A percentile compares a stretch with the other conserved stretches of the same genome.
These are phyloP conservation scores for Euphorbia lathyris DNA, from an alignment of 345 rosid species.

Conservation along the genomic window DNA sequence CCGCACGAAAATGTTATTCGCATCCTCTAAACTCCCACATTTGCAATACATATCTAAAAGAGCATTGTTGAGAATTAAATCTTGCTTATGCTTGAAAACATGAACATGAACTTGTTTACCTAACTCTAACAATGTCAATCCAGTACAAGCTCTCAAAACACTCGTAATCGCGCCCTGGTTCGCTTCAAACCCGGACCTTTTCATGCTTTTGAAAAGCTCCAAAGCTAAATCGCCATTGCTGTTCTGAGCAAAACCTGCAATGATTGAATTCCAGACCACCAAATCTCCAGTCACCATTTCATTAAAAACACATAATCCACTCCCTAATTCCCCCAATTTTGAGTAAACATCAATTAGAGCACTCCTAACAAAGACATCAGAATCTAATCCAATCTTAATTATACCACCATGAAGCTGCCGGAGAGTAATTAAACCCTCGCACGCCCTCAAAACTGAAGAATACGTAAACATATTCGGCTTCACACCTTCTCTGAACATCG, in stretches of 20 bases:
- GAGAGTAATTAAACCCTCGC: slow-evolving; percentile 34
- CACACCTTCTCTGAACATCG: slow-evolving; percentile 56
- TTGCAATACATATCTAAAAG: slow-evolving; percentile 77
- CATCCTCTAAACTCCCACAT: slow-evolving; percentile 68
- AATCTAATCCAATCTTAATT: slow-evolving; percentile 53
- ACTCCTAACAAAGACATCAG: slow-evolving; percentile 66
- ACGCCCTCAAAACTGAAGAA: slow-evolving; percentile 61
- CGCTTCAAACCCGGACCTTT: slow-evolving; percentile 49
- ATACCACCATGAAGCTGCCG: slow-evolving; percentile 56
- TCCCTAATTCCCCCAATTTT: slow-evolving; percentile 44
- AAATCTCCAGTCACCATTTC: slow-evolving; percentile 59
- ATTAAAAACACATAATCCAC: slow-evolving; percentile 43
- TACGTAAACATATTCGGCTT: slow-evolving; percentile 60
- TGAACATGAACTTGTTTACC: slow-evolving; percentile 75
- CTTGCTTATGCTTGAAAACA: slow-evolving; percentile 54
- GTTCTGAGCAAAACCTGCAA: slow-evolving; percentile 73
- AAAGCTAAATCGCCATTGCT: slow-evolving; percentile 50
- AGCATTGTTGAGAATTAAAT: slow-evolving; percentile 63
- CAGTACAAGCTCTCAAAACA: slow-evolving; percentile 64
- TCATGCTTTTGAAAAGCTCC: slow-evolving; percentile 59
- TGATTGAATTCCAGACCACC: slow-evolving; percentile 74
- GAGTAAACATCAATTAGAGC: slow-evolving; percentile 64
- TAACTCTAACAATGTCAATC: slow-evolving; percentile 51
- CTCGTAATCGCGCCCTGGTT: slow-evolving; percentile 60
- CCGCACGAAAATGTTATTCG: slow-evolving; percentile 36